These are phyloP conservation scores for Beauveria rudraprayagi DNA, from an alignment of 2,329 filamentous ascomycete genomes.

Conservation along the genomic window DNA sequence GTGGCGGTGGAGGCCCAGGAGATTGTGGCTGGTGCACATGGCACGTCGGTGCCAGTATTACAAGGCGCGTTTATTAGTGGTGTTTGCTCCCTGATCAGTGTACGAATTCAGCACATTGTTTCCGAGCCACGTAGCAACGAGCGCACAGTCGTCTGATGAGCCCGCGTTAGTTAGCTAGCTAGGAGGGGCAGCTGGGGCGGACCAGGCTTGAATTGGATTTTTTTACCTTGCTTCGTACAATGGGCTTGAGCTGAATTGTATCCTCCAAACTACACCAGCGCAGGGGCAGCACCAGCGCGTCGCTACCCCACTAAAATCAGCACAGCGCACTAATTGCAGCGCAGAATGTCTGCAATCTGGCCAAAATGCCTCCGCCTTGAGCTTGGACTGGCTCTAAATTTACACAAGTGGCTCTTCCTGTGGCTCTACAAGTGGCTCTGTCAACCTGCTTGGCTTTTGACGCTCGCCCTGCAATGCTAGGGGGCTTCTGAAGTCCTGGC, in stretches of 20 bases:
- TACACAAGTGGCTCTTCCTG: too few relatives aligned
- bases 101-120: background rate
- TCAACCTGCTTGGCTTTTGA: background rate
- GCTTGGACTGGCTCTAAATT: background rate
- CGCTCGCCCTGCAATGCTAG: slow-evolving; percentile 2
- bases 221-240: background rate
- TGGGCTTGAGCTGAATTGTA: too few relatives aligned
- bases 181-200: background rate
- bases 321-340: background rate
- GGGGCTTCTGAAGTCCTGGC: background rate
- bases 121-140: background rate
- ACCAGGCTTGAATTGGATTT: background rate
- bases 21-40: background rate
- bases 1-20: background rate
- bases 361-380: background rate
- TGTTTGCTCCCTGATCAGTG: background rate
- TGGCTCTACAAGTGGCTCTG: background rate
- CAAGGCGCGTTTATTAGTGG: too few relatives aligned
- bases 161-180: background rate
- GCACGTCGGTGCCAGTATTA: too few relatives aligned
- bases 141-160: background rate
- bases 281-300: background rate
- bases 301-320: slow-evolving; percentile 7
- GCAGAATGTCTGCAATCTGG: slow-evolving; percentile 7
- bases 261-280: background rate